Conservation (phyloP, 2,329 filamentous ascomycete genomes). For the Colletotrichum costaricense region DNA sequence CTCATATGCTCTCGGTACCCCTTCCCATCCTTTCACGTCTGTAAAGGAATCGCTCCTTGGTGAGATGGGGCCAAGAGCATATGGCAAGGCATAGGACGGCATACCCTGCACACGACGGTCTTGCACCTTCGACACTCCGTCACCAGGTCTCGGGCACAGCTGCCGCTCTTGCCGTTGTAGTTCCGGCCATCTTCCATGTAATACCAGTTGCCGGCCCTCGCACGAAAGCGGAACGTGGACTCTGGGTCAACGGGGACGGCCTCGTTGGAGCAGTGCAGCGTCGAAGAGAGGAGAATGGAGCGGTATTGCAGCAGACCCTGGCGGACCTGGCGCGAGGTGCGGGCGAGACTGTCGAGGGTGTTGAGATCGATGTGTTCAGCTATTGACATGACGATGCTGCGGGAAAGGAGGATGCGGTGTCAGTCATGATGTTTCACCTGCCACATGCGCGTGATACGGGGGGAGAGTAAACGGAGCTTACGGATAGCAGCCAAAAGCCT, state of each 20-base stretch:
- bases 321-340: conserved; percentile 84
- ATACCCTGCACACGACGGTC: conserved; percentile 83
- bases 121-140: conserved; percentile 83
- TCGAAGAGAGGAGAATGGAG: conserved; percentile 76
- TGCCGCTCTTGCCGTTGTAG: conserved; percentile 75
- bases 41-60: background rate
- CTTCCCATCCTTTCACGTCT: conserved; percentile 15
- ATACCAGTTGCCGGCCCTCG: conserved; percentile 68
- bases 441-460: background rate
- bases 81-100: conserved; percentile 30
- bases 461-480: conserved; percentile 37
- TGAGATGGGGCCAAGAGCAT: conserved; percentile 4
- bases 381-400: conserved; percentile 81
- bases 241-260: conserved; percentile 63
- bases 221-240: conserved; percentile 67
- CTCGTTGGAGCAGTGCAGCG: conserved; percentile 85
- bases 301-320: conserved; percentile 83
- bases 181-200: conserved; percentile 68
- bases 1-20: background rate
- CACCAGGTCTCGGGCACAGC: conserved; percentile 90
- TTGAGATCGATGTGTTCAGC: conserved; percentile 86
- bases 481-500: conserved; percentile 51
- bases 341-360: conserved; percentile 84
- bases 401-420: background rate
- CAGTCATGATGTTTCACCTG: background rate